Evolutionary conservation across 768 basidiomycete species (phyloP).

Genomic region (Boletus huronensis): DNA sequence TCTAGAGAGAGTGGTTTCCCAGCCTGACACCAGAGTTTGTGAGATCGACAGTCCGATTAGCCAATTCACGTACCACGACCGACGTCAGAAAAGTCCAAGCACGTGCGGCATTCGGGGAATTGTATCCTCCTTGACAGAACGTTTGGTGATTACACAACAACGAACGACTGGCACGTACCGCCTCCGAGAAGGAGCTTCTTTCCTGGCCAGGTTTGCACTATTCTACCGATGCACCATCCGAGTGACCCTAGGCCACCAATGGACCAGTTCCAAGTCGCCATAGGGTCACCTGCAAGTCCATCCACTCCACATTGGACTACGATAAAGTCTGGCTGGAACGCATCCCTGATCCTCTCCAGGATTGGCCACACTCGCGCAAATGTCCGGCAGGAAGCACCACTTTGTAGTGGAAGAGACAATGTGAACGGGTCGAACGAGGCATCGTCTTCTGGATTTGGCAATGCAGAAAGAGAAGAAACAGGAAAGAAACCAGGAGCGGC

Average conservation of each 20-base stretch:
- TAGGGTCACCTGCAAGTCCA: conserved; percentile 81
- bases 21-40: conserved; percentile 37
- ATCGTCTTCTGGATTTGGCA: conserved; percentile 41
- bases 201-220: conserved; percentile 53
- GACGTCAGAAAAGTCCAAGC: conserved; percentile 86
- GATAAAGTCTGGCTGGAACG: conserved; percentile 72
- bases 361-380: conserved; percentile 61
- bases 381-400: conserved; percentile 65
- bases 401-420: conserved; percentile 72
- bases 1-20: conserved; percentile 54
- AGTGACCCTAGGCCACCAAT: conserved; percentile 58
- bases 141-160: not conserved
- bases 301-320: conserved; percentile 88
- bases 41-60: not conserved
- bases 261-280: conserved; percentile 69
- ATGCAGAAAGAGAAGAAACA: conserved; percentile 44
- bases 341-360: conserved; percentile 55
- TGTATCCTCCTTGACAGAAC: conserved; percentile 67
- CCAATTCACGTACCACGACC: conserved; percentile 50
- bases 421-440: conserved; percentile 53
- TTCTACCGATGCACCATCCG: conserved; percentile 59
- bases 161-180: conserved; percentile 38
- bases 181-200: conserved; percentile 75
- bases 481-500: conserved; percentile 84
- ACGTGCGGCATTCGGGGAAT: conserved; percentile 77